Conservation (phyloP, 2,329 filamentous ascomycete species). For the Botryosphaeria agaves region DNA sequence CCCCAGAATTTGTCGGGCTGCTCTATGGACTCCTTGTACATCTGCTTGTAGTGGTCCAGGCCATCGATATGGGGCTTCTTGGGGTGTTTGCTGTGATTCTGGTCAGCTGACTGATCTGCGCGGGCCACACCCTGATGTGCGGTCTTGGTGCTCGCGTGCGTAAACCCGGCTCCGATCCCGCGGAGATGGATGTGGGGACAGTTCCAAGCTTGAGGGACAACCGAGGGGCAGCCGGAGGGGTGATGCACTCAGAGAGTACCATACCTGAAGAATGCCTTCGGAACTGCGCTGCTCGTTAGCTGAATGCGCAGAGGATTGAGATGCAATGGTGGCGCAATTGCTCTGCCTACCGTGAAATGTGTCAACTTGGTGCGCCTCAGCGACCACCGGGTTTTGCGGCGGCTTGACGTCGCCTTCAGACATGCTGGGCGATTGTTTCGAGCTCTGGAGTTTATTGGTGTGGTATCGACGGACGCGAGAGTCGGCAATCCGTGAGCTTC, state of each 20-base stretch:
- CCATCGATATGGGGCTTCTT: slow-evolving; percentile 40
- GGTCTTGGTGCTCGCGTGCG: background rate
- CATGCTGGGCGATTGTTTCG: slow-evolving; percentile 14
- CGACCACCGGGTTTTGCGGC: slow-evolving; percentile 37
- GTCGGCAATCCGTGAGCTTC: no score
- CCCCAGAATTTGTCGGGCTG: slow-evolving; percentile 86
- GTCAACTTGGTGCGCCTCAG: slow-evolving; percentile 60
- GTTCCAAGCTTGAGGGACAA: no score
- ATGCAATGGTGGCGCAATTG: no score
- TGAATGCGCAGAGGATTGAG: no score
- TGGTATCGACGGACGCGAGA: no score
- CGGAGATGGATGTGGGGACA: no score
- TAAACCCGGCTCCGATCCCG: no score
- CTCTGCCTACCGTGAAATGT: no score
- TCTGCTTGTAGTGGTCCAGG: slow-evolving; percentile 43
- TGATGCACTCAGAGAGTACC: no score
- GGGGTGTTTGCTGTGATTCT: slow-evolving; percentile 36
- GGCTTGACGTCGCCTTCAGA: slow-evolving; percentile 26
- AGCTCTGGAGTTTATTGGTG: background rate
- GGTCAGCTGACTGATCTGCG: no score
- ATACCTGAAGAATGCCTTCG: slow-evolving; percentile 33
- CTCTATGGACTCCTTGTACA: slow-evolving; percentile 72
- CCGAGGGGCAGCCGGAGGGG: no score
- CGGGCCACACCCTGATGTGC: background rate
- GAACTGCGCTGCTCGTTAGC: no score